Evolutionary conservation across 768 basidiomycete species (phyloP).

Genomic region (Leucocoprinus leucothites): DNA sequence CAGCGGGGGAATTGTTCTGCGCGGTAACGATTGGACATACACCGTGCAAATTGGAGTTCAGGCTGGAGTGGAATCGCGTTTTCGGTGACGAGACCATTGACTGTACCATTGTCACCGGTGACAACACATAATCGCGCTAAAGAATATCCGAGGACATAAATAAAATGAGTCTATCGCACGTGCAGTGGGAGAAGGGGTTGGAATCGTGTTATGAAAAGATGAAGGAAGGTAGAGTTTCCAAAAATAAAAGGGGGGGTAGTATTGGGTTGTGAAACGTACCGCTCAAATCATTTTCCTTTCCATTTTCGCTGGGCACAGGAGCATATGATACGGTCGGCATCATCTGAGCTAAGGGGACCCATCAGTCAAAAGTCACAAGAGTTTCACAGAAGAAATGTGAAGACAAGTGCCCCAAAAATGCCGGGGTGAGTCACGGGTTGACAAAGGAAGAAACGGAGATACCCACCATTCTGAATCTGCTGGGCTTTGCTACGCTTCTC

Average conservation of each 20-base stretch:
- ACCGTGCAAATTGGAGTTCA: constrained; percentile 75
- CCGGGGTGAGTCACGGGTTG: neutral
- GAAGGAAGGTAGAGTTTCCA: constrained; percentile 4
- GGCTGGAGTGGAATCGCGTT: constrained; percentile 36
- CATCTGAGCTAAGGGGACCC: constrained; percentile 34
- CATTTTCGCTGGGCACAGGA: constrained; percentile 27
- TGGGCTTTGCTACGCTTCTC: constrained; percentile 75
- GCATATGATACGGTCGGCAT: constrained; percentile 44
- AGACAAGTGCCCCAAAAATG: neutral
- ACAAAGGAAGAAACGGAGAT: neutral
- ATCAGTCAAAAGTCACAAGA: constrained; percentile 7
- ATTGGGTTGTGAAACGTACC: neutral
- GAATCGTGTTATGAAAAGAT: constrained; percentile 6
- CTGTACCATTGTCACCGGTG: constrained; percentile 12
- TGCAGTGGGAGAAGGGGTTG: constrained; percentile 1
- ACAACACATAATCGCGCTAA: constrained; percentile 12
- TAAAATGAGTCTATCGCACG: constrained; percentile 5
- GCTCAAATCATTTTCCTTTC: constrained; percentile 5
- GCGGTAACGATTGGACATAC: constrained; percentile 81
- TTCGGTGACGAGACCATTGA: constrained; percentile 12
- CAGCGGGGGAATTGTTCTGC: constrained; percentile 74
- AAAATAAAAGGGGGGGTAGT: constrained; percentile 6
- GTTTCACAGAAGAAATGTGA: constrained; percentile 9
- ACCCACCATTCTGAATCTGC: constrained; percentile 62
- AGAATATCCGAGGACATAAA: neutral